Evolutionary conservation across 2,329 filamentous ascomycete species (phyloP), one percentile per base, ranked within the genome.

Genomic region (Penicillium sp.): DNA sequence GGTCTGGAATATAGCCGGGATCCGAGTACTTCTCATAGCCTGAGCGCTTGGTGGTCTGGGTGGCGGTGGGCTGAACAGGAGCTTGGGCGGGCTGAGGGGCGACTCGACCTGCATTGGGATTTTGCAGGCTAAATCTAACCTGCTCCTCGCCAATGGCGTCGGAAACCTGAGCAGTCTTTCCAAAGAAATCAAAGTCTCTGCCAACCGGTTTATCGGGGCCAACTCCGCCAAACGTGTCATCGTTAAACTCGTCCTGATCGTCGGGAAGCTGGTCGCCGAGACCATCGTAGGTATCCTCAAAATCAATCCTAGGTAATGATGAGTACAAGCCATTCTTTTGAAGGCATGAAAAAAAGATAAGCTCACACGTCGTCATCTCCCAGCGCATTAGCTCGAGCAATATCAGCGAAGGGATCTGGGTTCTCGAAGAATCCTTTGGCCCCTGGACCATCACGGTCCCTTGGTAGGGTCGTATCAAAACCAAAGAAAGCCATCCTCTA

Each of bases 181-280:
- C 92, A 62, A 95, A 96, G 76, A 97, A 99, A 74, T 99, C 94
- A 68, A 97, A 97, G 74, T 99, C 93, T 72, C 90, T 95, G 69
- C 92, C 92, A 56, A 94, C 84, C 11, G 80, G 74, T 36, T 72
- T 69, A 17, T 73, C 77, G 55, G 79, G 82, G 55, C 55, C 56
- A 14, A 50, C 53, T 40, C 58, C 61, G 37, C 63, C 90, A 71
- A 99, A 99, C 2, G 94, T 99, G 71, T 97, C 94, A 67, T 97
- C 91, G 74, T 99, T 99, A 81, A 97, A 91, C 48, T 84, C 91
- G 79, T 99, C 94, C 68, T 93, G 90, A 19, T 89, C 88, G 72
- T 99, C 93, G 67, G 96, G 88, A 35, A 99, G 86, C 73, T 89
- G 86, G 69, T 96, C 89, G 54, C 91, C 94, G 38, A 99, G 81